A percentile compares a stretch with the other conserved stretches of the same genome.
These are phyloP conservation scores for Hypomyces perniciosus DNA, from an alignment of 2,329 filamentous ascomycete species.

Conservation along the genomic window DNA sequence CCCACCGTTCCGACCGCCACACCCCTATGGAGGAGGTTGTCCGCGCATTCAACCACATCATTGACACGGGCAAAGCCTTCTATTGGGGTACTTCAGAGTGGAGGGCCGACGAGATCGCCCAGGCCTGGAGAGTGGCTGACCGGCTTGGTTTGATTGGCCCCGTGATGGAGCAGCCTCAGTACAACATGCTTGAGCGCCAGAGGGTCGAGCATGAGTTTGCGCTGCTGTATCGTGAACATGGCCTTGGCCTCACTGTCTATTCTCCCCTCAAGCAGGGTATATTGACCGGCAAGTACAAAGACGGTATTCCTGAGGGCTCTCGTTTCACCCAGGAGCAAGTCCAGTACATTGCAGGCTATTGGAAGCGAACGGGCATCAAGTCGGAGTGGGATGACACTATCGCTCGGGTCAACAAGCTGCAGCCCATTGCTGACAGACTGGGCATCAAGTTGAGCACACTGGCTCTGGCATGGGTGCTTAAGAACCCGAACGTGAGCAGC, in stretches of 20 bases:
- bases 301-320: constrained; percentile 55
- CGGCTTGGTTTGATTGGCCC: constrained; percentile 56
- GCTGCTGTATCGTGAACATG: constrained; percentile 53
- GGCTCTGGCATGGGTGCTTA: constrained; percentile 57
- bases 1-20: constrained; percentile 60
- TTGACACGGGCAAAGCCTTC: constrained; percentile 60
- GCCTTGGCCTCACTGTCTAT: constrained; percentile 58
- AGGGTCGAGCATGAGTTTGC: constrained; percentile 59
- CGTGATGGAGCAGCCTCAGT: constrained; percentile 60
- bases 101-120: constrained; percentile 58
- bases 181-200: constrained; percentile 57
- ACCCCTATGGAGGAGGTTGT: constrained; percentile 68
- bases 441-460: constrained; percentile 51
- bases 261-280: constrained; percentile 53
- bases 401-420: constrained; percentile 52
- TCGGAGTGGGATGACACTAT: constrained; percentile 51
- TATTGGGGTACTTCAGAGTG: constrained; percentile 69
- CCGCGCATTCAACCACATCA: constrained; percentile 64
- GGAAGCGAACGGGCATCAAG: constrained; percentile 41
- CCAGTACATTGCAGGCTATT: constrained; percentile 49
- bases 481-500: constrained; percentile 55
- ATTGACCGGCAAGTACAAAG: constrained; percentile 62
- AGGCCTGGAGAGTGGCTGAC: constrained; percentile 56
- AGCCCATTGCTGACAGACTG: constrained; percentile 59
- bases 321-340: constrained; percentile 51